phyloP scores from a whole-genome alignment of 345 rosid genomes.

The Cardamine occulta region DNA sequence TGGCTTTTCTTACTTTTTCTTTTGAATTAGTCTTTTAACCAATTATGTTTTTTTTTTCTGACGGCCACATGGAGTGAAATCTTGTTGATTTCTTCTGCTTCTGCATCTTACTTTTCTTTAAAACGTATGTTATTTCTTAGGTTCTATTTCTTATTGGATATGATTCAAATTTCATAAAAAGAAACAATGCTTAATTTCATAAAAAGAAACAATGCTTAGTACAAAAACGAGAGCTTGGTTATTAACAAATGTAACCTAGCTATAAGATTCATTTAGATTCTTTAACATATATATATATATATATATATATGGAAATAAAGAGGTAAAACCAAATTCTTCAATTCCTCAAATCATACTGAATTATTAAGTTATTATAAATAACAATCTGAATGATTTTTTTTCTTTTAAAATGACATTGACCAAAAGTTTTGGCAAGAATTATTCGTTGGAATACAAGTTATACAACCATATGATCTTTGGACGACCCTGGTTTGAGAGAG shows the following conservation, averaged over 20 bases:
- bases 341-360: background rate
- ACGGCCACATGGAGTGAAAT: background rate
- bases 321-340: background rate
- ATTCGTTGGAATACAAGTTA: background rate
- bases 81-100: background rate
- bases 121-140: background rate
- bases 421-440: background rate
- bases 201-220: background rate
- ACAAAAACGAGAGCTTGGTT: background rate
- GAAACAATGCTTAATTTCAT: too few relatives aligned
- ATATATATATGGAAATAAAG: too few relatives aligned
- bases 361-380: too few relatives aligned
- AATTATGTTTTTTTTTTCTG: background rate
- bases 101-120: background rate
- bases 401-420: background rate
- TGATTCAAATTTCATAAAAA: background rate
- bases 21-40: slow-evolving; percentile 1
- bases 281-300: too few relatives aligned
- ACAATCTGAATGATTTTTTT: background rate
- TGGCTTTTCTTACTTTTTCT: background rate
- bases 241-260: background rate
- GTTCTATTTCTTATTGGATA: background rate
- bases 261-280: background rate
- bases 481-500: background rate
- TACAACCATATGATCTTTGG: background rate